These are phyloP conservation scores for Logfia minima DNA, from an alignment of 129 eudicot genomes.

Conservation along the genomic window DNA sequence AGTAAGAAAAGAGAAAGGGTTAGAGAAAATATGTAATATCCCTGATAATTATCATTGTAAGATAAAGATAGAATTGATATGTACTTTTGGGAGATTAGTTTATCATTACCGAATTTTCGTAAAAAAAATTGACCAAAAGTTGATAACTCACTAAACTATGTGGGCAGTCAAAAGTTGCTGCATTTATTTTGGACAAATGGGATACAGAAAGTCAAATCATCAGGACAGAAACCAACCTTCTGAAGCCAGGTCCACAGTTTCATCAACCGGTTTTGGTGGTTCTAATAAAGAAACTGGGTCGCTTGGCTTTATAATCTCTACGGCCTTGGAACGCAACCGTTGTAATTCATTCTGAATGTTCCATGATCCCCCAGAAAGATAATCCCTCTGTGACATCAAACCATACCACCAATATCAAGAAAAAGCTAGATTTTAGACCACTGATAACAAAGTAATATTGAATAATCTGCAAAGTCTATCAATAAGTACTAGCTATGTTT, in stretches of 20 bases:
- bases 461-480: constrained; percentile 1
- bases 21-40: background rate
- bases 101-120: background rate
- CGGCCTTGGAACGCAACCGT: constrained; percentile 71
- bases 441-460: background rate
- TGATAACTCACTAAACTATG: background rate
- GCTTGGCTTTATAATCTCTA: constrained; percentile 29
- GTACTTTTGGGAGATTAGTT: background rate
- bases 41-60: background rate
- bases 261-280: constrained; percentile 27
- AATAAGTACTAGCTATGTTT: background rate
- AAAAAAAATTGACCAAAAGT: background rate
- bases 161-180: background rate
- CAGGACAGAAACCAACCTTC: constrained; percentile 30
- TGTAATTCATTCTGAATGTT: constrained; percentile 75
- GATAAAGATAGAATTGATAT: background rate
- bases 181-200: background rate
- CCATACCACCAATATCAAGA: constrained; percentile 15
- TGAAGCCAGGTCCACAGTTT: constrained; percentile 20
- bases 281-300: background rate
- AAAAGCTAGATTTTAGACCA: background rate
- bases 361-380: constrained; percentile 74
- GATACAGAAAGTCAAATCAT: background rate
- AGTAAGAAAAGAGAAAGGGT: constrained; percentile 1
- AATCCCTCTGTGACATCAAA: constrained; percentile 44